Base-by-base conservation (phyloP, 768 basidiomycete species). In the Lyophyllum shimeji region DNA sequence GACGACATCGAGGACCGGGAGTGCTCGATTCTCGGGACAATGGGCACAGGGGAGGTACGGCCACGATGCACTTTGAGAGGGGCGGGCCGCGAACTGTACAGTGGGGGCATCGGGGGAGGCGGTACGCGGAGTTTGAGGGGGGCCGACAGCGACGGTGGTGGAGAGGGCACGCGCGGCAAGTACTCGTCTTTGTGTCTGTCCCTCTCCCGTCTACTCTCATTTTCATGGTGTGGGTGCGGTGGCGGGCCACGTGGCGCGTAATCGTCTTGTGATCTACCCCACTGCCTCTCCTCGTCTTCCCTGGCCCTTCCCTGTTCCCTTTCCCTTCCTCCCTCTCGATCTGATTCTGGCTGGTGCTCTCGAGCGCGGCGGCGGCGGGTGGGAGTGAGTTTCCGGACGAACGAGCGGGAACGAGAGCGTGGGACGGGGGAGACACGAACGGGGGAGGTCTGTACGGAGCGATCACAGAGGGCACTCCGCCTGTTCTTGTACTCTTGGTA, bases 361-460 rank as follows among this genome's bases (percentile, higher is more conserved):
- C 44, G 50, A 17, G 11, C 23, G n/a, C 6, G 40, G 7, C 58
- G 58, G 31, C 45, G 44, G 4, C 52, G 42, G 0, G 52, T 50
- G 0, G 59, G 60, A 0, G 60, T 60, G 18, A 60, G 27, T 9
- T 29, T 31, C 6, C 59, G 46, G 2, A 60, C 7, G 21, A 31
- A 60, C 0, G 55, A 34, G 7, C 59, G 24, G 0, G 59, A 51
- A 1, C 34, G 46, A 0, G 47, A 24, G 1, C 43, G 31, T 1
- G 53, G 52, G 8, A 60, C 1, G 1, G 59, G 52, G 24, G 56
- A 52, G 4, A 60, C 52, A 7, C 59, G 55, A 0, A 54, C 55
- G 8, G 59, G 59, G 1, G 55, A 57, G 0, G 59, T 60, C 24
- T 60, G 59, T 0, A 55, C 45, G 4, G 55, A 53, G 1, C 59